phyloP scores from a whole-genome alignment of 2,329 filamentous ascomycete genomes.

The Cladosporium sp. region DNA sequence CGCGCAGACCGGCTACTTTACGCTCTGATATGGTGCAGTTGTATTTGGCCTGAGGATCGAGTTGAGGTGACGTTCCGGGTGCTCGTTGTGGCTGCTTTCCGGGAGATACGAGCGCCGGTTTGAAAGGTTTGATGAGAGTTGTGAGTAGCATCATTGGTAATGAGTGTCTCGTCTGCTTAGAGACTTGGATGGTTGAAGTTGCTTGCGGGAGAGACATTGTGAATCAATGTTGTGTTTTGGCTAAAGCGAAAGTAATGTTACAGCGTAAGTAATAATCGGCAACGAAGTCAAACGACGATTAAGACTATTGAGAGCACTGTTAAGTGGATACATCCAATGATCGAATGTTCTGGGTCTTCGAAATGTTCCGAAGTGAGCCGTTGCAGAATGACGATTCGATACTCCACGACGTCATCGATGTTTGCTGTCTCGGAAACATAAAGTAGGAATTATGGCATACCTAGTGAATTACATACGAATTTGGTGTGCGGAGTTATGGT shows the following conservation, averaged over 20 bases:
- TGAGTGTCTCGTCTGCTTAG: not conserved
- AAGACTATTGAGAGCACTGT: too few relatives aligned
- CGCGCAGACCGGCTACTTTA: conserved; percentile 44
- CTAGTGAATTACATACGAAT: too few relatives aligned
- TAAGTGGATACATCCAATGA: not conserved
- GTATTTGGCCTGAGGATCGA: conserved; percentile 40
- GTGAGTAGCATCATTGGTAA: not conserved
- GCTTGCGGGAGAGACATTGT: not conserved
- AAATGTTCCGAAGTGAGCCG: not conserved
- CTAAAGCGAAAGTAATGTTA: not conserved
- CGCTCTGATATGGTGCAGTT: conserved; percentile 42
- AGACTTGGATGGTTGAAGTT: not conserved
- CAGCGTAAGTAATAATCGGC: not conserved
- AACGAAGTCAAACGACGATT: too few relatives aligned
- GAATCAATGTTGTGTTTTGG: not conserved
- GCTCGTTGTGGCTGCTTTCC: not conserved
- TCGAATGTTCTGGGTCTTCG: not conserved
- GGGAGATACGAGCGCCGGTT: not conserved
- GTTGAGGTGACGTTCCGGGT: conserved; percentile 34
- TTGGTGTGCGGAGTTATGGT: too few relatives aligned
- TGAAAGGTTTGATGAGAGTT: not conserved
- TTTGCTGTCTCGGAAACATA: not conserved
- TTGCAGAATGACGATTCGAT: not conserved
- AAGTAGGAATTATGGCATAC: too few relatives aligned
- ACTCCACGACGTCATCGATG: conserved; percentile 3